Evolutionary conservation across 441 rosid genomes (phyloP), one percentile per base, ranked within the genome.

Genomic region (Corymbia calophylla): DNA sequence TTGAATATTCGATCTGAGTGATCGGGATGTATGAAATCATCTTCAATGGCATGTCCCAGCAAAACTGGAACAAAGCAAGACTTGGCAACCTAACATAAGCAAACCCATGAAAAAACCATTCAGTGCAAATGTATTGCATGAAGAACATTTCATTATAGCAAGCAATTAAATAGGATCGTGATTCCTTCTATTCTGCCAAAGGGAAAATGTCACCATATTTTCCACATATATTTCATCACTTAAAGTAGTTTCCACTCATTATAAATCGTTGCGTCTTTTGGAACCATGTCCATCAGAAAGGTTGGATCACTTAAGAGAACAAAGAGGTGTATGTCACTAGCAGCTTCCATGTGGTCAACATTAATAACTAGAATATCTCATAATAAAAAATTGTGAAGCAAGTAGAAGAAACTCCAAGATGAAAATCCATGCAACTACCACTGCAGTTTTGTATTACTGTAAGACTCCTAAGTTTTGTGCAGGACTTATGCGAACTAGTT

Each of bases 21-120:
- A 93, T 97, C 99, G 84, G 99, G 99, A 66, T 89, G 95, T 90
- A 98, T 97, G 91, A 98, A 98, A 92, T 98, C 99, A 93, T 98
- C 99, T 91, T 93, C 97, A 89, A 89, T 91, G 88, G 97, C 99
- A 94, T 98, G 99, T 86, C 99, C 99, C 94, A 98, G 93, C 91
- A 98, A 95, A 90, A 91, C 99, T 18, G 99, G 99, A 92, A 98
- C 99, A 91, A 98, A 98, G 95, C 97, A 93, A 88, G 95, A 94
- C 89, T 95, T 95, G 88, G 99, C 99, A 90, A 96, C 98, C 99
- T 98, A 91, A 35, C 89, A 91, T 70, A 70, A 87, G 86, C 89
- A 88, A 88, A 49, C 84, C 84, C 51, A 77, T 77, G n/a, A 7
- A 70, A 32, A 70, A 39, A 77, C 44, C 51, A 77, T 77, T 77